Conservation (phyloP, 192 early-diverging fungal species). For the Chytriomyces confervae region DNA sequence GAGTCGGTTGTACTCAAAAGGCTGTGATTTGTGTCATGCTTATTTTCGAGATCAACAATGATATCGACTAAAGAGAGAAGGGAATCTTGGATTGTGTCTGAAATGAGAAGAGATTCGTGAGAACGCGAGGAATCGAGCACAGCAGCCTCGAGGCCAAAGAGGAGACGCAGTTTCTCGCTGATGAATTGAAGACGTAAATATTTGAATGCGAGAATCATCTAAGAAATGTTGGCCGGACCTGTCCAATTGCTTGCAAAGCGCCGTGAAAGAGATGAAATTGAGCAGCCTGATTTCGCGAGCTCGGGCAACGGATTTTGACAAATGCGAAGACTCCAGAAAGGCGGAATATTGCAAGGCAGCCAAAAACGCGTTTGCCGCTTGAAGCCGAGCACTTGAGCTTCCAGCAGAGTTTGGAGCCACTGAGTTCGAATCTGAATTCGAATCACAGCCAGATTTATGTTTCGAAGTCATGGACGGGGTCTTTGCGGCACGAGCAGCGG, state of each 20-base stretch:
- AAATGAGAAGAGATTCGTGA: background rate
- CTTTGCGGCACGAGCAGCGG: no score
- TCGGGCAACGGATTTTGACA: background rate
- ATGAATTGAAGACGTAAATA: background rate
- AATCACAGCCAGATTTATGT: no score
- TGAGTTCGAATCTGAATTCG: no score
- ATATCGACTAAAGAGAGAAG: constrained; percentile 13
- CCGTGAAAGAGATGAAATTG: background rate
- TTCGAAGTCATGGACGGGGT: background rate
- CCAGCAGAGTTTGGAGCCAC: no score
- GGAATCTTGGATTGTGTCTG: constrained; percentile 7
- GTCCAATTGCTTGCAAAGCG: background rate
- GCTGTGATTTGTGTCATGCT: background rate
- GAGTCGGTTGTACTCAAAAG: no score
- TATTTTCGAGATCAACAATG: background rate
- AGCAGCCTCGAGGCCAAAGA: background rate
- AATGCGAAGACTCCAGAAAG: background rate
- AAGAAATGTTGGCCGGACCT: background rate
- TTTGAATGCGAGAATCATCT: background rate
- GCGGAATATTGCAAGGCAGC: constrained; percentile 15
- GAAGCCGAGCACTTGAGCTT: background rate
- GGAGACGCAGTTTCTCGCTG: constrained; percentile 5
- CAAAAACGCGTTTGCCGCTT: constrained; percentile 9
- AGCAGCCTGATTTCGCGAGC: constrained; percentile 14
- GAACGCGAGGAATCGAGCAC: background rate